These are phyloP conservation scores for Suillus subaureus DNA, from an alignment of 768 basidiomycete genomes.

Conservation along the genomic window DNA sequence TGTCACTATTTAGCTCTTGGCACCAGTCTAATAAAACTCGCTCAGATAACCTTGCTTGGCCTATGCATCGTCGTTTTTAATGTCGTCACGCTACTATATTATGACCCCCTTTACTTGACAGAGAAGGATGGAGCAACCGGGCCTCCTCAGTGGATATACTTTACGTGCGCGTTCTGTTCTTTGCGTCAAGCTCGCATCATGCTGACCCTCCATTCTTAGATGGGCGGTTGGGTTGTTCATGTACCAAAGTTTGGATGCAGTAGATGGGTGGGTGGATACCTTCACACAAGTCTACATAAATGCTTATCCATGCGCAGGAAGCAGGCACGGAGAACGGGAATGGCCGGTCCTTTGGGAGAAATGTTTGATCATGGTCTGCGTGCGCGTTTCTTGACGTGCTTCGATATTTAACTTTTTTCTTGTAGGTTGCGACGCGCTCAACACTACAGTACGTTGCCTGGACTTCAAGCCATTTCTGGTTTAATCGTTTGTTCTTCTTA, in stretches of 20 bases:
- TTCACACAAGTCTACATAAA: conserved; percentile 19
- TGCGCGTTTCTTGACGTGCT: neutral
- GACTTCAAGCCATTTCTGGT: conserved; percentile 3
- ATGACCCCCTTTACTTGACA: conserved; percentile 76
- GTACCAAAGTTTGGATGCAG: conserved; percentile 89
- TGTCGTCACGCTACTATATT: conserved; percentile 79
- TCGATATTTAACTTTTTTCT: neutral
- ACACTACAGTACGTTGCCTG: conserved; percentile 72
- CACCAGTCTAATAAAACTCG: conserved; percentile 1
- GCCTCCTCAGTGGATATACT: conserved; percentile 87
- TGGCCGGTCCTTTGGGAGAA: conserved; percentile 97
- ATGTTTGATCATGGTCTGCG: conserved; percentile 94
- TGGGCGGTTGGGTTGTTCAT: conserved; percentile 89
- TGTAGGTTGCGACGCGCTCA: conserved; percentile 87
- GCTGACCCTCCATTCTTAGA: conserved; percentile 38
- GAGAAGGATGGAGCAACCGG: conserved; percentile 62
- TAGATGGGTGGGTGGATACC: conserved; percentile 69
- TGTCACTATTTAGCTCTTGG: neutral
- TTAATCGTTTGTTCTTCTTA: conserved; percentile 29
- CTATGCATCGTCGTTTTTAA: conserved; percentile 81
- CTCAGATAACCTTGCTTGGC: conserved; percentile 89
- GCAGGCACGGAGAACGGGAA: conserved; percentile 93
- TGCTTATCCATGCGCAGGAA: conserved; percentile 53
- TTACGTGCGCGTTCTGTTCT: conserved; percentile 60
- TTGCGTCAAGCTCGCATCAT: conserved; percentile 6